Evolutionary conservation across 148 eudicot genomes (phyloP).

Genomic region (Vaccinium macrocarpon): DNA sequence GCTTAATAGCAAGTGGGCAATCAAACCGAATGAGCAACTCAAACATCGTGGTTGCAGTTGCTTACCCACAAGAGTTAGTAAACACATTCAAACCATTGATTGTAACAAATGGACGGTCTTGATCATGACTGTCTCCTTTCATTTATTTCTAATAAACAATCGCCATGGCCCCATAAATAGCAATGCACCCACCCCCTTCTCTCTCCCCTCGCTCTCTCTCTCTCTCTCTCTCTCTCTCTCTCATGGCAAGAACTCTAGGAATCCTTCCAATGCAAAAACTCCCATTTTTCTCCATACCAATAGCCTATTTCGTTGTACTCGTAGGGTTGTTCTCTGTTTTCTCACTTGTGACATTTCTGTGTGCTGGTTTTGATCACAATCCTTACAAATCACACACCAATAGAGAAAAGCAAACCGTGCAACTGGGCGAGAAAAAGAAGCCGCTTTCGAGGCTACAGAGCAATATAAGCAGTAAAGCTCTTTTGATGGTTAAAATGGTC

Average conservation of each 20-base stretch:
- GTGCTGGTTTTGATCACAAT: conserved; percentile 40
- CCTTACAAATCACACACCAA: neutral
- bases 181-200: neutral
- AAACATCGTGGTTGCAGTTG: no score
- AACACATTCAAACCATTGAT: no score
- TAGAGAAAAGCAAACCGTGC: conserved; percentile 18
- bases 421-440: conserved; percentile 19
- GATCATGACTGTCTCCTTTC: no score
- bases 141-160: neutral
- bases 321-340: conserved; percentile 30
- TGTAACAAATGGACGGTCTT: no score
- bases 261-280: conserved; percentile 14
- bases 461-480: conserved; percentile 45
- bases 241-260: conserved; percentile 25
- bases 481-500: conserved; percentile 48
- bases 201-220: conserved; percentile 14
- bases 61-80: no score
- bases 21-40: no score
- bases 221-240: conserved; percentile 2
- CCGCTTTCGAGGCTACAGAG: conserved; percentile 26
- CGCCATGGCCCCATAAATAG: neutral
- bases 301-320: conserved; percentile 18
- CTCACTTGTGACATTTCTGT: conserved; percentile 39
- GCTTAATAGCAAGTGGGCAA: no score
- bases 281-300: conserved; percentile 12